phyloP scores from a whole-genome alignment of 2,329 filamentous ascomycete genomes.

The Penicillium sp. region DNA sequence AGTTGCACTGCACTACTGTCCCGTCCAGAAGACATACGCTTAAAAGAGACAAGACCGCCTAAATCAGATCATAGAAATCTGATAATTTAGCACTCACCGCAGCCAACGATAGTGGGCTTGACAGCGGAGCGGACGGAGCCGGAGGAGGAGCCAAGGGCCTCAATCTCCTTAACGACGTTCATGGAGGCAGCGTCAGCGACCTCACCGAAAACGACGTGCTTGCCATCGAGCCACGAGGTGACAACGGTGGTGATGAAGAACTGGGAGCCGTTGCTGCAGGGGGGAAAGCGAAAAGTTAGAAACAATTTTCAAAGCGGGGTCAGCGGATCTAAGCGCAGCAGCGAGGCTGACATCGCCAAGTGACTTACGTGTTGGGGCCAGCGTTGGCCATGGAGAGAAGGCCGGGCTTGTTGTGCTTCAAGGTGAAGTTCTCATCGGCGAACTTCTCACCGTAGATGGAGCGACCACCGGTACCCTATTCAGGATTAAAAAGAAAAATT shows the following conservation, averaged over 20 bases:
- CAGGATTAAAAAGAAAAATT: constrained; percentile 7
- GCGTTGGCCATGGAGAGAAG: constrained; percentile 95
- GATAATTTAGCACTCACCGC: constrained; percentile 48
- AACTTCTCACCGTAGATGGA: constrained; percentile 97
- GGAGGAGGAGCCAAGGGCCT: constrained; percentile 57
- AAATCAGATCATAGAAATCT: constrained; percentile 5
- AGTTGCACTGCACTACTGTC: not conserved
- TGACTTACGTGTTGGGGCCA: constrained; percentile 79
- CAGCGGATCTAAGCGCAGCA: constrained; percentile 1
- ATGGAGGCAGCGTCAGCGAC: constrained; percentile 58
- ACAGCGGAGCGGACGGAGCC: constrained; percentile 54
- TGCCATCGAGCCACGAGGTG: constrained; percentile 66
- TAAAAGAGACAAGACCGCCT: constrained; percentile 10
- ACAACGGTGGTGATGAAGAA: constrained; percentile 72
- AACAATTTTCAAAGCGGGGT: not conserved
- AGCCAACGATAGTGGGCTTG: constrained; percentile 56
- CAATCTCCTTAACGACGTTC: constrained; percentile 59
- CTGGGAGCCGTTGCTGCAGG: constrained; percentile 63
- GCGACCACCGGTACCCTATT: constrained; percentile 82
- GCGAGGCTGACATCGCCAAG: not conserved
- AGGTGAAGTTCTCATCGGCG: constrained; percentile 84
- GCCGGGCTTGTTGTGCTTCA: constrained; percentile 72
- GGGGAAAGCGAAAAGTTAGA: not conserved
- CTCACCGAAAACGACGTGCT: constrained; percentile 69
- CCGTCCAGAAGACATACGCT: constrained; percentile 5